Evolutionary conservation across 2,329 filamentous ascomycete genomes (phyloP), one percentile per base, ranked within the genome.

Genomic region (Cercospora janseana): DNA sequence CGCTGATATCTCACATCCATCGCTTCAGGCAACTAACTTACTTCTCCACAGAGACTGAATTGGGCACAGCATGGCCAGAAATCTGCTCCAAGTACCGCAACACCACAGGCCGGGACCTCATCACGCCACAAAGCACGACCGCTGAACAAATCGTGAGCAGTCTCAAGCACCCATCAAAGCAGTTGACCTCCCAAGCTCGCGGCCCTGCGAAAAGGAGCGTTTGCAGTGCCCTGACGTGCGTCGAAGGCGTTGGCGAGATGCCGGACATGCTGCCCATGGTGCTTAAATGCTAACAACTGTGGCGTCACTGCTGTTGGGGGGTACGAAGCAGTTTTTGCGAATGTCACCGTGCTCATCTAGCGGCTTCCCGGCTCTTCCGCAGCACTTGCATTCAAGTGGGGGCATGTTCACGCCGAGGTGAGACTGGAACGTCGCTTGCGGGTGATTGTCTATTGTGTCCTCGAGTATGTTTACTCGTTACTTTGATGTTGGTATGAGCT

Each of bases 271-370:
- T 4, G 40, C 51, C 4, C 27, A 41, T 54, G 23, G 51, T 46
- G 48, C 26, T 54, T 50, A 47, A 54, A 54, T 27, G 52, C 52
- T 2, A 47, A 51, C 13, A 46, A 26, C 28, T 54, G 51, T 28
- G 52, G 51, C 21, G 45, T 54, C 23, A 43, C 15, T 3, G 52
- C 52, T 10, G 48, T 54, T n/a, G 40, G 50, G 32, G 47, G 43
- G 1, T 54, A 54, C 16, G 34, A 54, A 31, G 51, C 18, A 5
- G 51, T 50, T n/a, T 50, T 54, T 35, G 31, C 26, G 3, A 54
- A 49, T 16, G 24, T 54, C 8, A 50, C 46, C 6, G 34, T 21
- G 3, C 35, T 50, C 13, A 46, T 50, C 46, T 41, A 50, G 24
- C 38, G 28, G 2, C 10, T 50, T 4, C 26, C 47, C 2, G 40